These are phyloP conservation scores for Botrytis sinoallii DNA, from an alignment of 2,329 filamentous ascomycete species.

Conservation along the genomic window DNA sequence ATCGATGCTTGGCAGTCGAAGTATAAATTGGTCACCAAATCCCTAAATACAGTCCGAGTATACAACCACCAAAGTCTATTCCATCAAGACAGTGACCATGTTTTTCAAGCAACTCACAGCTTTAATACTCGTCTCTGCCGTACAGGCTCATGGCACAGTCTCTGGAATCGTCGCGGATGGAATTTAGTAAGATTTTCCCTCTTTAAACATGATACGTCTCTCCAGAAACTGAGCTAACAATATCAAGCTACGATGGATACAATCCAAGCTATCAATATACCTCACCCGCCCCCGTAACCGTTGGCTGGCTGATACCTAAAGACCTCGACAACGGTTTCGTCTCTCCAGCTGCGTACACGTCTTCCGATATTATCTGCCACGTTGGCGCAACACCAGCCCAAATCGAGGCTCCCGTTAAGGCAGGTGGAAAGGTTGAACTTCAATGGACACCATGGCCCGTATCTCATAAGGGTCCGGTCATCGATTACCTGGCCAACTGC, in stretches of 20 bases:
- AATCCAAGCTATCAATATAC: slow-evolving; percentile 36
- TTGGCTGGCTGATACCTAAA: slow-evolving; percentile 52
- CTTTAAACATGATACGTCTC: slow-evolving; percentile 2
- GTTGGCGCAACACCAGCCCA: slow-evolving; percentile 50
- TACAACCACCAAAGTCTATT: neutral
- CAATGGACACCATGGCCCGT: slow-evolving; percentile 65
- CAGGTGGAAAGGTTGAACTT: slow-evolving; percentile 56
- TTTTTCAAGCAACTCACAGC: slow-evolving; percentile 27
- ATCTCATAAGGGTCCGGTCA: slow-evolving; percentile 49
- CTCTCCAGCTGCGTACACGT: slow-evolving; percentile 45
- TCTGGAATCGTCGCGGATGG: slow-evolving; percentile 34
- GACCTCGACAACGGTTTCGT: slow-evolving; percentile 53
- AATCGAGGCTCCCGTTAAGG: slow-evolving; percentile 54
- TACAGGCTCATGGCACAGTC: slow-evolving; percentile 33
- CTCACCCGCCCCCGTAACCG: slow-evolving; percentile 41
- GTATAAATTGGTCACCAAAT: neutral
- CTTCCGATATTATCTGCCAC: slow-evolving; percentile 61
- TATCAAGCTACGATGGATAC: slow-evolving; percentile 39
- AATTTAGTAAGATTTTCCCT: slow-evolving; percentile 28
- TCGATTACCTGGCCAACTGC: slow-evolving; percentile 37
- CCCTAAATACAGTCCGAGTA: neutral
- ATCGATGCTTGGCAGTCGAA: neutral
- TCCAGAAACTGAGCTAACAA: neutral
- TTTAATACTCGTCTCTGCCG: slow-evolving; percentile 27
- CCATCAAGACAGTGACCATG: neutral